These are phyloP conservation scores for Alopecurus myosuroides DNA, from an alignment of 176 grass and related monocot species.

Conservation along the genomic window DNA sequence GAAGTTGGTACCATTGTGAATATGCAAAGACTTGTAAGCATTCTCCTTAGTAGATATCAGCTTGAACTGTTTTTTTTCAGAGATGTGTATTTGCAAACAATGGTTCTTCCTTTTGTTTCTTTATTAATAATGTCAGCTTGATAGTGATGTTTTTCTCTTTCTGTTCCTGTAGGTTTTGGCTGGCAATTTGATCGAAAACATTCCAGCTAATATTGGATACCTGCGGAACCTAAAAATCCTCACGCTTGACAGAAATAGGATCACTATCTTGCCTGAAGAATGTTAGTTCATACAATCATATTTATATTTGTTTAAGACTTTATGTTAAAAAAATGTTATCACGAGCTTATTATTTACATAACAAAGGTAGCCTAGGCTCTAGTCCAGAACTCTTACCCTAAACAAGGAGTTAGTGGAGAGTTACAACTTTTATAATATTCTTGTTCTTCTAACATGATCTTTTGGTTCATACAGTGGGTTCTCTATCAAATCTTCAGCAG, in stretches of 20 bases:
- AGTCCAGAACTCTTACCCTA: background rate
- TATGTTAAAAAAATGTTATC: conserved; percentile 10
- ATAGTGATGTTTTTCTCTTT: conserved; percentile 23
- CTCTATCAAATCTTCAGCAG: conserved; percentile 72
- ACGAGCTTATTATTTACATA: conserved; percentile 5
- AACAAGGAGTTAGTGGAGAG: background rate
- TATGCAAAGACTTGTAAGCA: conserved; percentile 93
- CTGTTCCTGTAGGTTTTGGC: conserved; percentile 74
- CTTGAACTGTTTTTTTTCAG: conserved; percentile 23
- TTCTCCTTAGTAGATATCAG: conserved; percentile 18
- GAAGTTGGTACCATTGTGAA: conserved; percentile 65
- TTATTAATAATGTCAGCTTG: background rate
- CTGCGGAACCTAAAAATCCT: conserved; percentile 77
- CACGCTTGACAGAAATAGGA: conserved; percentile 87
- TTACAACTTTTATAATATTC: background rate
- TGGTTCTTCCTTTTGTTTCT: conserved; percentile 4
- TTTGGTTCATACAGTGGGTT: conserved; percentile 65
- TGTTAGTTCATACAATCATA: conserved; percentile 55
- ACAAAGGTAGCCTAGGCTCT: background rate
- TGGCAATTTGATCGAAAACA: conserved; percentile 68
- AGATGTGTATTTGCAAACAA: conserved; percentile 18
- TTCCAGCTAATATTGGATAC: conserved; percentile 83
- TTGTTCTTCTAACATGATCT: conserved; percentile 26
- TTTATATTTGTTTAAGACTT: background rate
- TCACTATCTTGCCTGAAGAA: conserved; percentile 75